Conservation (phyloP, 2,329 filamentous ascomycete species). For the Neofusicoccum kwambonambiense region DNA sequence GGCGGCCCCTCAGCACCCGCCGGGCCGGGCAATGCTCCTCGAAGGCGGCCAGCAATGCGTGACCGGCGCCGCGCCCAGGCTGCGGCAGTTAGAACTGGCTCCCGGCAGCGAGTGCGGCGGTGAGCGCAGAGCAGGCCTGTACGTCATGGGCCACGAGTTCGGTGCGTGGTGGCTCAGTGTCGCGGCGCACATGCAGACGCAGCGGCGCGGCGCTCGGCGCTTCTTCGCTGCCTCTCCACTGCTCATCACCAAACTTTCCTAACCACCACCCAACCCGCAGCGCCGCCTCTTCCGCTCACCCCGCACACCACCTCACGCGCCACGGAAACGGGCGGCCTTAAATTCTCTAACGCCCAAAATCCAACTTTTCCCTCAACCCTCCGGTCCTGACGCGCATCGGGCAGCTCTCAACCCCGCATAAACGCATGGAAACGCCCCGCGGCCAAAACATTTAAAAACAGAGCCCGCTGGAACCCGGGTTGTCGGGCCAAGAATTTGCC, state of each 20-base stretch:
- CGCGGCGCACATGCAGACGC: no score
- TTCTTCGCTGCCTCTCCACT: slow-evolving; percentile 1
- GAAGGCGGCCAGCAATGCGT: neutral
- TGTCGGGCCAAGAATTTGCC: no score
- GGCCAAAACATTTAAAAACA: no score
- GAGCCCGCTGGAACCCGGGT: no score
- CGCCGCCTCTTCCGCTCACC: neutral
- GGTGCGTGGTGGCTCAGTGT: neutral
- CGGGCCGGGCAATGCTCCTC: neutral
- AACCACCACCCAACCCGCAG: neutral
- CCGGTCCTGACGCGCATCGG: no score
- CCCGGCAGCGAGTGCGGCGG: neutral
- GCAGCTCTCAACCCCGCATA: no score
- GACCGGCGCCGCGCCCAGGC: neutral
- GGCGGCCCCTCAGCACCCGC: neutral
- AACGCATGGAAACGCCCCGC: no score
- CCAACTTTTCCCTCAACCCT: no score
- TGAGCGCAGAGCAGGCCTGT: neutral
- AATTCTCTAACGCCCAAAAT: neutral
- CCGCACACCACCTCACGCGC: neutral
- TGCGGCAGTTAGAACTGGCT: neutral
- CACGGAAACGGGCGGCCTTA: neutral
- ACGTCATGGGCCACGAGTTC: slow-evolving; percentile 8
- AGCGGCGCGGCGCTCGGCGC: neutral
- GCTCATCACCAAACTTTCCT: neutral